Evolutionary conservation across 2,329 filamentous ascomycete species (phyloP).

Genomic region (Alternaria rosae): DNA sequence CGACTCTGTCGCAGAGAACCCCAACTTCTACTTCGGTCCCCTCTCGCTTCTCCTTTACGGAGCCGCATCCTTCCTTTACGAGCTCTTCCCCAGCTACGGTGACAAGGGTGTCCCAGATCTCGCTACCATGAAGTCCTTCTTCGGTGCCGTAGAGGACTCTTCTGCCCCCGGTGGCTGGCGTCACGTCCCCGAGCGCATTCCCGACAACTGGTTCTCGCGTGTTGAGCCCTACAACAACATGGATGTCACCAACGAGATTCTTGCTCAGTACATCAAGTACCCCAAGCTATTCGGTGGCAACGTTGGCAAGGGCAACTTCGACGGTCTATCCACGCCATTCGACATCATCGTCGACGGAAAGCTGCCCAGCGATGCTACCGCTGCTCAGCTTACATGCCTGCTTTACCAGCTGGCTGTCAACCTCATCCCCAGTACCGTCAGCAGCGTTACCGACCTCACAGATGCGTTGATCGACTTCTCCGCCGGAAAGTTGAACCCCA

Average conservation of each 20-base stretch:
- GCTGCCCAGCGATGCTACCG: constrained; percentile 34
- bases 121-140: constrained; percentile 39
- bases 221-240: constrained; percentile 43
- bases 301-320: constrained; percentile 49
- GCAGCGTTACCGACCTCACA: constrained; percentile 18
- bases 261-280: constrained; percentile 51
- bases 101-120: constrained; percentile 27
- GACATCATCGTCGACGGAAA: constrained; percentile 51
- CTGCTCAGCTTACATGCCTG: constrained; percentile 48
- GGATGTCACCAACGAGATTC: constrained; percentile 51
- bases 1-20: constrained; percentile 45
- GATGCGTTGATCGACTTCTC: constrained; percentile 22
- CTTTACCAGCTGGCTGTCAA: constrained; percentile 55
- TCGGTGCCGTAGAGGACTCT: constrained; percentile 50
- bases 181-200: constrained; percentile 51
- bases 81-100: constrained; percentile 49
- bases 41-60: constrained; percentile 51
- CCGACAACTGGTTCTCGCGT: constrained; percentile 52
- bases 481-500: constrained; percentile 29
- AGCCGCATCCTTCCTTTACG: constrained; percentile 55
- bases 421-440: constrained; percentile 43
- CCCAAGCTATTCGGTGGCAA: constrained; percentile 57
- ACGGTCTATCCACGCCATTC: constrained; percentile 46
- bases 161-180: constrained; percentile 47
- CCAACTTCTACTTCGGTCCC: constrained; percentile 56